Conservation (phyloP, 768 basidiomycete species). For the Pisolithus orientalis region DNA sequence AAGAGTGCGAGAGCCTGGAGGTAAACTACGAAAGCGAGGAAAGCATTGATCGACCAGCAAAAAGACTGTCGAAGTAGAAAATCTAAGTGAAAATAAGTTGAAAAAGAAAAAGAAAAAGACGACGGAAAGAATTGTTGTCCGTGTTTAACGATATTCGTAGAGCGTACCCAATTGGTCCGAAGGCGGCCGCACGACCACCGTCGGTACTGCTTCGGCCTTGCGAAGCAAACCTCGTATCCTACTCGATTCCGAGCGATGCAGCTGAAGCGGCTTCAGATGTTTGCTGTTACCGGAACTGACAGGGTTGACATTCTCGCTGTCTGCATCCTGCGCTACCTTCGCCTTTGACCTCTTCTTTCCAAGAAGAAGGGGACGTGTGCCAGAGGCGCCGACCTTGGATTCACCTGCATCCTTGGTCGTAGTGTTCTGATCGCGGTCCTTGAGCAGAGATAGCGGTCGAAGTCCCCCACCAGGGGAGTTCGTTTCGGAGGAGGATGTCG, state of each 20-base stretch:
- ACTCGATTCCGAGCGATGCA: conserved; percentile 57
- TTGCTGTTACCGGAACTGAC: conserved; percentile 32
- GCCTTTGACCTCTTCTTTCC: conserved; percentile 46
- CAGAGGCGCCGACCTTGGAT: conserved; percentile 7
- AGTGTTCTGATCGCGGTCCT: conserved; percentile 39
- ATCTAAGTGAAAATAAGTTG: too few species aligned
- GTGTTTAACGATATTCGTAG: conserved; percentile 35
- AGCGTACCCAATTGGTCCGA: conserved; percentile 43
- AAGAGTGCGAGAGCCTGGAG: too few species aligned
- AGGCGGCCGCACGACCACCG: conserved; percentile 57
- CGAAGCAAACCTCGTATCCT: conserved; percentile 54
- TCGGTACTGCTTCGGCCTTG: conserved; percentile 50
- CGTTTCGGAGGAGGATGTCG: conserved; percentile 7
- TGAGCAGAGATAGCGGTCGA: conserved; percentile 57
- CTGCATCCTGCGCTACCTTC: conserved; percentile 13
- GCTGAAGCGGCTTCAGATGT: conserved; percentile 53
- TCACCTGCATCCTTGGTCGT: conserved; percentile 28
- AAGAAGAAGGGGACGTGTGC: conserved; percentile 51
- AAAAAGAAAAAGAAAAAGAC: neutral
- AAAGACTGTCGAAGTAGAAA: too few species aligned
- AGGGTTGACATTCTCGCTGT: conserved; percentile 29
- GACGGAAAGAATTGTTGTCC: neutral
- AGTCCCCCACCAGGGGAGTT: conserved; percentile 42
- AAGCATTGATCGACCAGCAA: too few species aligned
- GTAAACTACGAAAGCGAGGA: too few species aligned